A percentile compares a stretch with the other conserved stretches of the same genome.
phyloP scores from a whole-genome alignment of 768 basidiomycete species.

The Daedaleopsis nitida region DNA sequence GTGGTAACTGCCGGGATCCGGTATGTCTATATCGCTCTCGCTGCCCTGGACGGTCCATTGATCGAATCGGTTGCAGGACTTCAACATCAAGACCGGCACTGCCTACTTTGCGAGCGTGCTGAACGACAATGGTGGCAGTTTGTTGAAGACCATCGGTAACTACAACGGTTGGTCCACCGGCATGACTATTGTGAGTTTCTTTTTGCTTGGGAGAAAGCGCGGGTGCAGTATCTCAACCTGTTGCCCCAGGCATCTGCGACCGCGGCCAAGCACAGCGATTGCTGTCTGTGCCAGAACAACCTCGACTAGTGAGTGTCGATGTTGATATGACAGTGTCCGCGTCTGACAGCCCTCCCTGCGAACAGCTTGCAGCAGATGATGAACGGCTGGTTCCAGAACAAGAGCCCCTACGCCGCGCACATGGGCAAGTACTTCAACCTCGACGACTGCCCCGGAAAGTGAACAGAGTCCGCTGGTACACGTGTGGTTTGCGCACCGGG shows the following conservation, averaged over 20 bases:
- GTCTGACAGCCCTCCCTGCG: not conserved
- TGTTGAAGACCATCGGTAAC: conserved; percentile 60
- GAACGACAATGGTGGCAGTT: conserved; percentile 47
- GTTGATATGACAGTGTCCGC: no score
- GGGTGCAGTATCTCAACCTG: conserved; percentile 32
- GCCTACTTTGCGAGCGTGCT: conserved; percentile 59
- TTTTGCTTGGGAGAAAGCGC: not conserved
- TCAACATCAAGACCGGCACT: conserved; percentile 71
- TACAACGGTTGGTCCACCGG: conserved; percentile 75
- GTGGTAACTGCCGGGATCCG: conserved; percentile 43
- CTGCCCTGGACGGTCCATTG: not conserved
- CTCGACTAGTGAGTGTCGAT: conserved; percentile 70
- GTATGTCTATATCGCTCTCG: conserved; percentile 26
- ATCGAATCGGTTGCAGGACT: conserved; percentile 46
- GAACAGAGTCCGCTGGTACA: not conserved
- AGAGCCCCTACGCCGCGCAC: conserved; percentile 51
- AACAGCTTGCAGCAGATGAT: conserved; percentile 65
- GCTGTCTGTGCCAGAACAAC: conserved; percentile 81
- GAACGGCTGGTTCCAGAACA: conserved; percentile 72
- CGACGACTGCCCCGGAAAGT: conserved; percentile 32
- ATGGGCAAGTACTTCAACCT: conserved; percentile 75
- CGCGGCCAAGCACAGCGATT: conserved; percentile 51
- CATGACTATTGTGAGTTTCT: conserved; percentile 56
- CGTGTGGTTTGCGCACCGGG: not conserved
- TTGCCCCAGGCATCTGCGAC: conserved; percentile 45